A percentile compares a stretch with the other conserved stretches of the same genome.
Evolutionary conservation across 108 stramenopile genomes (phyloP).

Genomic region (Nannochloropsis gaditana): DNA sequence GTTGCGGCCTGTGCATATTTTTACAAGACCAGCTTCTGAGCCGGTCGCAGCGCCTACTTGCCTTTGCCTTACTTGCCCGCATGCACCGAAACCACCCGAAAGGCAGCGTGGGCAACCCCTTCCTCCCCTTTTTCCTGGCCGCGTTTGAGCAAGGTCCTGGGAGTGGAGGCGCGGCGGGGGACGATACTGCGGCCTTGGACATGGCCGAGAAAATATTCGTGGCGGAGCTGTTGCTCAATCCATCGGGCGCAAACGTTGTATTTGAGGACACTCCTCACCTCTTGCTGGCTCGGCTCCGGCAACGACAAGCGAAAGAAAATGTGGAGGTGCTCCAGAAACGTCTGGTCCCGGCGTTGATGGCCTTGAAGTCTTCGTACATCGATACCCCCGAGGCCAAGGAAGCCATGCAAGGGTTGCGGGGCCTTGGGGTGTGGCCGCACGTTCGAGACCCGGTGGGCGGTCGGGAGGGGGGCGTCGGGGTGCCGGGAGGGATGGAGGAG

Average conservation of each 20-base stretch:
- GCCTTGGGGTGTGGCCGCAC: background rate
- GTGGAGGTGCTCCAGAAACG: background rate
- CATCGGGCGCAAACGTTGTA: background rate
- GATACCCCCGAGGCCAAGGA: background rate
- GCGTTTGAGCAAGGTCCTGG: constrained; percentile 46
- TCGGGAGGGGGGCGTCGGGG: background rate
- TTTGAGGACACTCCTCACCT: background rate
- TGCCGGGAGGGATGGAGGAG: background rate
- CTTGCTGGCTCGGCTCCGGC: background rate
- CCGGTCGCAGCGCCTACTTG: constrained; percentile 45
- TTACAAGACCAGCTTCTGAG: constrained; percentile 58
- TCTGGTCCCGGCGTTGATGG: constrained; percentile 13
- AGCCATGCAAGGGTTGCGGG: constrained; percentile 16
- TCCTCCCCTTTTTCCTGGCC: constrained; percentile 51
- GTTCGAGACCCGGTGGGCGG: background rate
- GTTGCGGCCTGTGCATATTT: constrained; percentile 48
- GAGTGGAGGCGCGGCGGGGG: constrained; percentile 40
- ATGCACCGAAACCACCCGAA: constrained; percentile 43
- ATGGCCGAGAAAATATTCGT: background rate
- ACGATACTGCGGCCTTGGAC: background rate
- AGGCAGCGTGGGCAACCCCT: constrained; percentile 45
- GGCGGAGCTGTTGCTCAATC: background rate
- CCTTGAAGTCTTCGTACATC: background rate
- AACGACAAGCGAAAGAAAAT: constrained; percentile 3
- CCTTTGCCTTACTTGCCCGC: constrained; percentile 49